Base-by-base conservation (phyloP, 139 green algal species). In the Chlamydomonas incerta region DNA sequence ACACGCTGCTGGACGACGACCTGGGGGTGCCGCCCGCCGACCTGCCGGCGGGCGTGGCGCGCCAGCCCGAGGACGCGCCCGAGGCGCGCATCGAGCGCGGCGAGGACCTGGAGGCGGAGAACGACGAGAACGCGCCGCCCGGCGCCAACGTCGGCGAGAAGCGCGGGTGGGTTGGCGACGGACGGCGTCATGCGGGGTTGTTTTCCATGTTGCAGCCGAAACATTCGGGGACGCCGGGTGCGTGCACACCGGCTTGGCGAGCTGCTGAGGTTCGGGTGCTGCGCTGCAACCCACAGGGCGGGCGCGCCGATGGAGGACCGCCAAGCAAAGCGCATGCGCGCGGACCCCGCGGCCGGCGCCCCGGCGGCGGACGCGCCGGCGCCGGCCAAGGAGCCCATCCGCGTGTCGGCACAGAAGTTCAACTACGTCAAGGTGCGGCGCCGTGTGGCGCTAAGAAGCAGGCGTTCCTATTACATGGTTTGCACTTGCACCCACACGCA, bases 351-450 rank as follows among this genome's bases (percentile, higher is more conserved):
- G 1, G 77, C 55, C 3, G 79, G 46, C 31, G 65, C 58, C n/a
- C 67, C 67, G 17, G 82, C 74, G 41, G 55, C 9, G 23, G 74
- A 29, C 8, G 83, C 67, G 0, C 29, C 33, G 50, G 75, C 77
- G 5, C 34, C 72, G 0, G 41, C 81, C 11, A 91, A 85, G 74
- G 77, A 89, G 82, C 72, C 76, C 0, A 90, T 91, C n/a, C 95
- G 93, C 74, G 93, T 97, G 74, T 93, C 86, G 33, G 92, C 95
- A 29, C 83, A 93, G 67, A 96, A 98, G 90, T 92, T 94, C 67
- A 91, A 95, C 65, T 91, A 95, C 74, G 93, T 97, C 87, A 97
- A 96, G 93, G 93, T 95, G 77, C 14, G 80, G n/a, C n/a, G n/a
- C n/a, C n/a, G n/a, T n/a, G n/a, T n/a, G n/a, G n/a, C n/a, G n/a